Conservation (phyloP, 1,284 basidiomycete species). For the Boletellus deceptivus region DNA sequence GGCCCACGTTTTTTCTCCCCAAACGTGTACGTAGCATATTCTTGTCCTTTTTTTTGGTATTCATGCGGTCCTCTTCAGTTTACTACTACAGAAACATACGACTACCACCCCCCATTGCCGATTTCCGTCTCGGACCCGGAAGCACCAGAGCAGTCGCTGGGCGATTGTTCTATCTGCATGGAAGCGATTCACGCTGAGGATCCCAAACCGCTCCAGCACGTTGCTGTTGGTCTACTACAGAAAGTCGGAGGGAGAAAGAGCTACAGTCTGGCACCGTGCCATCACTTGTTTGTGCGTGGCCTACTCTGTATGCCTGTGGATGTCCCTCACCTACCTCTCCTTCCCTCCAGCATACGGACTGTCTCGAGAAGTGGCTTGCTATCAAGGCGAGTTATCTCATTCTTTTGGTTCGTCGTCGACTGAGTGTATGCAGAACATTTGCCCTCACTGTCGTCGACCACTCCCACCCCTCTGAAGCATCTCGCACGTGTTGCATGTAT, state of each 20-base stretch:
- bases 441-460: slow-evolving; percentile 82
- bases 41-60: not conserved
- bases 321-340: not conserved
- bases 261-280: slow-evolving; percentile 86
- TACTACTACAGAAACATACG: slow-evolving; percentile 61
- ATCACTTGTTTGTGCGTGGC: slow-evolving; percentile 79
- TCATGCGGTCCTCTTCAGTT: slow-evolving; percentile 43
- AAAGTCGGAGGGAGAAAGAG: slow-evolving; percentile 49
- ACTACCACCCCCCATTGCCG: slow-evolving; percentile 82
- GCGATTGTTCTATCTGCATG: slow-evolving; percentile 91
- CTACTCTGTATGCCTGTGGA: not conserved
- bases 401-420: not conserved
- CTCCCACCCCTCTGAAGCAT: slow-evolving; percentile 63
- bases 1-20: slow-evolving; percentile 82
- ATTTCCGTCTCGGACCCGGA: slow-evolving; percentile 59
- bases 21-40: slow-evolving; percentile 40
- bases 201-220: slow-evolving; percentile 34
- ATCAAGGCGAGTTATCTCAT: slow-evolving; percentile 63
- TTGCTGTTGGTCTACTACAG: slow-evolving; percentile 35
- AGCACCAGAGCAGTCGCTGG: slow-evolving; percentile 67
- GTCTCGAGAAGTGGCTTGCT: slow-evolving; percentile 84
- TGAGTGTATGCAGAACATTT: slow-evolving; percentile 62
- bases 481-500: slow-evolving; percentile 5
- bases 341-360: slow-evolving; percentile 69
- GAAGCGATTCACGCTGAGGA: slow-evolving; percentile 71